Base-by-base conservation (phyloP, 2,329 filamentous ascomycete species). In the Ophiostoma himal-ulmi region DNA sequence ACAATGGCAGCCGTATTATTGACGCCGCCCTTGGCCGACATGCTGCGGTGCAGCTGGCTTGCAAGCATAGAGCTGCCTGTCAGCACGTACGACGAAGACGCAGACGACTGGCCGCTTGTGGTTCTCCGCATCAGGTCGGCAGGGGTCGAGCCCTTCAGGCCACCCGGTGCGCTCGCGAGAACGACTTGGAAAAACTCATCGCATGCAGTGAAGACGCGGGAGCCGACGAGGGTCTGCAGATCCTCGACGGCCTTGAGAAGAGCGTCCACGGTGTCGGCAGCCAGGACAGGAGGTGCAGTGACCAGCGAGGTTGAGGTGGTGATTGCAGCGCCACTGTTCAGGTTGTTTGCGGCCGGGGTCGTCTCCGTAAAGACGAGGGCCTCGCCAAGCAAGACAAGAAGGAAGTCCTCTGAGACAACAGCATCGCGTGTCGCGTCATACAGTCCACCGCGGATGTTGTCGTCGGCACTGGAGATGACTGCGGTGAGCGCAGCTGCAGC, bases 361-460 rank as follows among this genome's bases (percentile, higher is more conserved):
- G 52, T 87, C 72, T 73, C 72, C 0, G 96, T 82, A 72, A 97
- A 92, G 1, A 92, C 86, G 3, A 94, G 86, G 0, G 90, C 88
- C 80, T 98, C 94, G 68, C 93, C 94, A 1, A 98, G 84, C 17
- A 98, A 83, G 3, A 91, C 88, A 10, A 97, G 83, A 60, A 98
- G 80, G 69, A 94, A 94, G 75, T 98, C 94, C 73, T 96, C 91
- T 75, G 92, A 92, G 22, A 97, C 91, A 7, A 96, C 92, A 0
- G 92, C 89, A 76, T 94, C 91, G 14, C 91, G 87, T 22, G 87
- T 86, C 34, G 89, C 88, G 77, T 98, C 94, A 78, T 93, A 96
- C 1, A 97, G 83, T 0, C 94, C 94, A 70, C 94, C 94, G 71
- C 92, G 91, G 75, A 98, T 96, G 77, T 92, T 94, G 78, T 97